phyloP scores from a whole-genome alignment of 257 asterid genomes.

The Euphrasia confusa region DNA sequence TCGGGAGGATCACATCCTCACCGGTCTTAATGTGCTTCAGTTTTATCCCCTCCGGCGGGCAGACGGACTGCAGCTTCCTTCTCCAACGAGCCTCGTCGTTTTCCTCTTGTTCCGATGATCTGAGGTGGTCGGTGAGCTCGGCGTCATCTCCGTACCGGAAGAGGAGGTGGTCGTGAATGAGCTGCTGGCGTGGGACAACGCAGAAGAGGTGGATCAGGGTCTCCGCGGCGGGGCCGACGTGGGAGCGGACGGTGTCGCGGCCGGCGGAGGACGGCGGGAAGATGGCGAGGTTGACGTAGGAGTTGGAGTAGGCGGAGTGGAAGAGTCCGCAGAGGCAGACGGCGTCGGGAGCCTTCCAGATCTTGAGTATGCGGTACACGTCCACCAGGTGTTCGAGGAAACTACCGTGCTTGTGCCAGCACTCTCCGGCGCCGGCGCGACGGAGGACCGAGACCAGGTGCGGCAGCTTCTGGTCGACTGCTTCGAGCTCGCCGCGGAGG shows the following conservation, averaged over 20 bases:
- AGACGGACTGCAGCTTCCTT: constrained; percentile 48
- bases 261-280: constrained; percentile 73
- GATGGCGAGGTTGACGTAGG: constrained; percentile 81
- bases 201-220: constrained; percentile 71
- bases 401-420: constrained; percentile 91
- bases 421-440: constrained; percentile 82
- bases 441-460: constrained; percentile 54
- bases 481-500: constrained; percentile 65
- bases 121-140: constrained; percentile 62
- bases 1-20: constrained; percentile 55
- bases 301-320: constrained; percentile 92
- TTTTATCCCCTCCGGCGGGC: constrained; percentile 50
- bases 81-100: constrained; percentile 42
- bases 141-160: constrained; percentile 51
- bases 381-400: constrained; percentile 72
- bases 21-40: constrained; percentile 80
- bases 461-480: constrained; percentile 51
- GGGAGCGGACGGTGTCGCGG: constrained; percentile 60
- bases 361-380: constrained; percentile 65
- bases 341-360: constrained; percentile 68
- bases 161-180: constrained; percentile 59
- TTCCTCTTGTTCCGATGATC: constrained; percentile 34
- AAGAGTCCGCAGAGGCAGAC: constrained; percentile 86
- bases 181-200: constrained; percentile 63
- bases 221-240: constrained; percentile 74